Base-by-base conservation (phyloP, 148 eudicot species). In the Amaranthus palmeri region DNA sequence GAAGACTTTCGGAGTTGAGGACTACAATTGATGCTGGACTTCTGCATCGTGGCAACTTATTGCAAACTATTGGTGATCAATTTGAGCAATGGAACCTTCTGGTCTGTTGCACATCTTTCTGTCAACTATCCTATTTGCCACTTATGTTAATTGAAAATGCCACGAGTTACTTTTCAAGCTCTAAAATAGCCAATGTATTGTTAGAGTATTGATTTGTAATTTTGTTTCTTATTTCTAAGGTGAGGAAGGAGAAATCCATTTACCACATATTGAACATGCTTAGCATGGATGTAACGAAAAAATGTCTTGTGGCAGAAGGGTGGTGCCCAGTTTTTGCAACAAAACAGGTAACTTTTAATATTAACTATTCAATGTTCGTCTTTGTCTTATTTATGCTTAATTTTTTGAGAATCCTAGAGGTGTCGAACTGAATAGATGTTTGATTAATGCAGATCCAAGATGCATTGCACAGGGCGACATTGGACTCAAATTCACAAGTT, bases 221-320 rank as follows among this genome's bases (percentile, higher is more conserved):
- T 61, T 68, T 53, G 14, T 61, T 61, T 48, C 47, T 71, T 73
- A 45, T 77, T 74, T 73, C 54, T 76, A 76, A 95, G 97, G 99
- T 85, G 80, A 90, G 80, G 81, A 88, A 79, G 83, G 97, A 95
- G 79, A 95, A 95, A 76, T 88, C 92, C 57, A 79, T 95, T 72
- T 90, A 92, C 84, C 99, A 92, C 83, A 92, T 92, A 53, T 83
- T 95, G 17, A 95, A 95, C 76, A 92, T 89, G 99, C 99, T 95
- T 56, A 95, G 99, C 83, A 86, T 95, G 68, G 99, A 95, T 81
- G 99, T 95, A 51, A 85, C 99, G 9, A 95, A 86, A 87, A 95
- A 95, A 82, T 95, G 99, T 76, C 97, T 95, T 53, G 99, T 95
- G 69, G 99, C 89, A 70, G 99, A 95, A 84, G 99, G 99, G 36